Evolutionary conservation across 352 stramenopile genomes (phyloP).

Genomic region (Plasmopara muralis): DNA sequence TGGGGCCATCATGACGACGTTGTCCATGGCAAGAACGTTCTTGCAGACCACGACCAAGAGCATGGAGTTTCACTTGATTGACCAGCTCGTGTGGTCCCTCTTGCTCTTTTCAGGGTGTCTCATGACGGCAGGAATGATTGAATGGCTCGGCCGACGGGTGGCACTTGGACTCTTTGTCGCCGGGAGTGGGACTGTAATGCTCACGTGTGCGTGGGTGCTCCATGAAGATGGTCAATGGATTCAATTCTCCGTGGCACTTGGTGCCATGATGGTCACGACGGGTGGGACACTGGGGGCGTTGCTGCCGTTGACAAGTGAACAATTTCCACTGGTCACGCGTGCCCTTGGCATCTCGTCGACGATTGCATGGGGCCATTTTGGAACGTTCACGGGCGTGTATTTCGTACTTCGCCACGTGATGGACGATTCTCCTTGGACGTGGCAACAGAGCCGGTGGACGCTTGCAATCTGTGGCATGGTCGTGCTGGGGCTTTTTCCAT

Average conservation of each 20-base stretch:
- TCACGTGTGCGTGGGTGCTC: slow-evolving; percentile 20
- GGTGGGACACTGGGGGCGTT: slow-evolving; percentile 26
- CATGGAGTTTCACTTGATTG: slow-evolving; percentile 7
- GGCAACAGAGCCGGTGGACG: slow-evolving; percentile 25
- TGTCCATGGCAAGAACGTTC: slow-evolving; percentile 27
- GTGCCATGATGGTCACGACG: slow-evolving; percentile 17
- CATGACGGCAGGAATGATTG: slow-evolving; percentile 32
- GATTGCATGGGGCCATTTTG: slow-evolving; percentile 30
- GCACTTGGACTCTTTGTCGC: slow-evolving; percentile 33
- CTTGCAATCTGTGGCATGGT: slow-evolving; percentile 15
- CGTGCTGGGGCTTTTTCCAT: slow-evolving; percentile 17
- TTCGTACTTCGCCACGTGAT: slow-evolving; percentile 23
- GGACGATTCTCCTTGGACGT: slow-evolving; percentile 18
- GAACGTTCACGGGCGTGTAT: slow-evolving; percentile 36
- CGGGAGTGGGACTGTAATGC: slow-evolving; percentile 19
- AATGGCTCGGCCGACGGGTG: slow-evolving; percentile 26
- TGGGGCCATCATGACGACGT: slow-evolving; percentile 16
- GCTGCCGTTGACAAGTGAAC: slow-evolving; percentile 36
- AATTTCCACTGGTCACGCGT: slow-evolving; percentile 41
- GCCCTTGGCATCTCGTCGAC: slow-evolving; percentile 35
- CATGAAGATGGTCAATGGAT: slow-evolving; percentile 16
- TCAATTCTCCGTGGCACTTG: slow-evolving; percentile 19
- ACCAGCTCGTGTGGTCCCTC: slow-evolving; percentile 32
- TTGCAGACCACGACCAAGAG: slow-evolving; percentile 15
- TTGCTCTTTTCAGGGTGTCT: slow-evolving; percentile 40